Evolutionary conservation across 2,329 filamentous ascomycete species (phyloP), one percentile per base, ranked within the genome.

Genomic region (Colletotrichum sp.): DNA sequence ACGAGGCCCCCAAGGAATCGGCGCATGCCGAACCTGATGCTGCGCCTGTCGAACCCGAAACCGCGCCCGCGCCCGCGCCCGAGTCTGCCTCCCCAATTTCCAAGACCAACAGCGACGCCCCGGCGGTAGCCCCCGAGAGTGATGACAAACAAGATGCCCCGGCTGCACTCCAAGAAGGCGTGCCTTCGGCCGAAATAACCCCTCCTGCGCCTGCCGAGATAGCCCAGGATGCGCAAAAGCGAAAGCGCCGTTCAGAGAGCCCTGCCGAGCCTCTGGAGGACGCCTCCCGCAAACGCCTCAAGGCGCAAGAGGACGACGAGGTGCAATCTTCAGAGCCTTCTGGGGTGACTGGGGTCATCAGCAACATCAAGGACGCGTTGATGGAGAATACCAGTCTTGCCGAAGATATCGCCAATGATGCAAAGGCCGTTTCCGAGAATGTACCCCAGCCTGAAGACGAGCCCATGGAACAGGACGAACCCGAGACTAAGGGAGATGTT

Each of bases 221-320:
- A 66, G 36, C 85, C 38, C 88, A 91, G 77, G 91, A 93, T 78
- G 86, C 86, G 55, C 90, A 91, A 79, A 94, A 93, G 83, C 89
- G 93, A 76, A 94, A 94, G 83, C 91, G 92, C 79, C 89, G 92
- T 79, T 94, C 92, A 58, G 87, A 88, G 71, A 94, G 89, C 72
- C 93, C 93, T 43, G 86, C 89, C 24, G 90, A 90, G 10, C 88
- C 87, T 12, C 84, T 86, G 28, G 88, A 91, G 72, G 88, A 90
- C 16, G 83, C 88, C 64, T 86, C 88, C 60, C 86, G 85, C 66
- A 94, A 94, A 81, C 91, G 89, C 76, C 84, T 87, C 13, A 89
- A 89, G 78, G 83, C 88, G 64, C 87, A 84, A 52, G 81, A 60
- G 61, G 65, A 58, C 12, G 30, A 43, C 15, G 58, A 67, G 12